Evolutionary conservation across 2,329 filamentous ascomycete species (phyloP).

Genomic region (Xylariaceae sp.): DNA sequence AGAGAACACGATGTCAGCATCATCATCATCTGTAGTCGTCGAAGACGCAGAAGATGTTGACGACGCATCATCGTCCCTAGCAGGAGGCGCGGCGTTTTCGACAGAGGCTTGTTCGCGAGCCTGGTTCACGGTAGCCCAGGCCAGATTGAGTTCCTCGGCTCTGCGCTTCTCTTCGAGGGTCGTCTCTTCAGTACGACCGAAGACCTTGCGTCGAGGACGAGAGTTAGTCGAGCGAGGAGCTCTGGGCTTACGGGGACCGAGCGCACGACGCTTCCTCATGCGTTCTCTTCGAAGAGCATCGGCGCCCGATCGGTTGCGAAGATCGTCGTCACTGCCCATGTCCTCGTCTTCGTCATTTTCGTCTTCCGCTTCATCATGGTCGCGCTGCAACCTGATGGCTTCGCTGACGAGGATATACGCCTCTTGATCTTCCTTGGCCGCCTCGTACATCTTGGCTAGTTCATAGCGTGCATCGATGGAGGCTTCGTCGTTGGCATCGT

Average conservation of each 20-base stretch:
- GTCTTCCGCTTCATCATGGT: slow-evolving; percentile 34
- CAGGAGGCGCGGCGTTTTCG: too few relatives aligned
- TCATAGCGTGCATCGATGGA: slow-evolving; percentile 69
- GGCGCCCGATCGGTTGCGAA: neutral
- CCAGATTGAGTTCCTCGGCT: slow-evolving; percentile 31
- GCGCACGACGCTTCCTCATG: slow-evolving; percentile 19
- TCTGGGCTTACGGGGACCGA: slow-evolving; percentile 22
- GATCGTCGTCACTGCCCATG: slow-evolving; percentile 14
- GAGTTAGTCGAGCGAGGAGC: slow-evolving; percentile 13
- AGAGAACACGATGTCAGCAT: slow-evolving; percentile 25
- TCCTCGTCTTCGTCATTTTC: slow-evolving; percentile 26
- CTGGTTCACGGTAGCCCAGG: slow-evolving; percentile 38
- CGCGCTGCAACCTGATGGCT: slow-evolving; percentile 59
- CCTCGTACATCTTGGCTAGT: slow-evolving; percentile 80
- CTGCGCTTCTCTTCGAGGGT: slow-evolving; percentile 30
- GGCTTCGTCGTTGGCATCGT: slow-evolving; percentile 52
- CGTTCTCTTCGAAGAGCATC: slow-evolving; percentile 6
- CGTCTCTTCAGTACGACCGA: slow-evolving; percentile 29
- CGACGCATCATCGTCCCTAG: too few relatives aligned
- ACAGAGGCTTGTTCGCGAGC: slow-evolving; percentile 7
- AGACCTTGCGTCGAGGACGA: slow-evolving; percentile 31
- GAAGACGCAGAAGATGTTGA: too few relatives aligned
- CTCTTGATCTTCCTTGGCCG: slow-evolving; percentile 64
- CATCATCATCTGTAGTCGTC: neutral
- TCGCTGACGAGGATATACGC: slow-evolving; percentile 74